Evolutionary conservation across 108 stramenopile genomes (phyloP), one percentile per base, ranked within the genome.

Genomic region (Epithemia pelagica): DNA sequence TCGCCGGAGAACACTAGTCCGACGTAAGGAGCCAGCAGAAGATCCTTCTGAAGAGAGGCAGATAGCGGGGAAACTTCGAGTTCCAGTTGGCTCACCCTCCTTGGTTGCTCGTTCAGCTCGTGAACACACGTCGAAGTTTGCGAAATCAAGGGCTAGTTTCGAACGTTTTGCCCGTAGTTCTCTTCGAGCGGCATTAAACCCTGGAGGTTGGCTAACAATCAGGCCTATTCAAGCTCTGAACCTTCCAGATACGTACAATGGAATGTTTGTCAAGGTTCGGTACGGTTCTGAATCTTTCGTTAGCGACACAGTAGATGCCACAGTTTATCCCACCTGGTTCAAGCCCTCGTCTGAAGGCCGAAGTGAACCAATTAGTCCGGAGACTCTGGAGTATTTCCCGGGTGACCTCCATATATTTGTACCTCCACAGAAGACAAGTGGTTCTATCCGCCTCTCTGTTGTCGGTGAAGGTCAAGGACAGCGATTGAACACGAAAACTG

Each of bases 391-490:
- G 32, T 32, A 54, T 71, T 82, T 76, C 72, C 73, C 68, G 25
- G 81, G 90, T 52, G 90, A 90, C 71, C 55, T 91, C 33, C 67
- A 76, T 19, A 57, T 96, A 19, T 73, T 75, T 51, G 82, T 96
- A 5, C 89, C 88, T 32, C 86, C 86, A 32, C 87, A 90, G 46
- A 82, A 91, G 71, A 96, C 90, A 52, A 89, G 84, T 57, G 88
- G 88, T 25, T 80, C 83, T 1, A 66, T 94, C 55, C 75, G 79
- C 27, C 75, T 94, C 8, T 77, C 86, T 21, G 86, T 94, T n/a
- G 69, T 92, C 52, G 89, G 88, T 32, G 86, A 90, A 64, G 30
- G 73, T 31, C 29, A 30, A 52, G 30, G 32, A 2, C 64, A 46
- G 21, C n/a, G 32, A 8, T 32, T 85, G 55, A 84, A 84, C 46